phyloP scores from a whole-genome alignment of 495 filamentous ascomycete species.

The Copromyces sp. region DNA sequence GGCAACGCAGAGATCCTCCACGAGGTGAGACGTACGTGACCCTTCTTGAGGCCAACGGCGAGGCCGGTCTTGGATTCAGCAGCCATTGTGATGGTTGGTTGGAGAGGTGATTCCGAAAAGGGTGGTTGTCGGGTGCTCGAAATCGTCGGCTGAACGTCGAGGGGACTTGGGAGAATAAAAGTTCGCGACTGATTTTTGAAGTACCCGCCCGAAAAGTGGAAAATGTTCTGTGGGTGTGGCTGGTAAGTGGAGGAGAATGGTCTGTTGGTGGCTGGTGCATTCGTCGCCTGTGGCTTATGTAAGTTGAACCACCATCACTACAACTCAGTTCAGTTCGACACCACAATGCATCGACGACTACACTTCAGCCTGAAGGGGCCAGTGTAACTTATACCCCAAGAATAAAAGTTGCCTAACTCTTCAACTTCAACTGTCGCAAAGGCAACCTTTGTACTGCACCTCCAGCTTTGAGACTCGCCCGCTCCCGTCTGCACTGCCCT shows the following conservation, averaged over 20 bases:
- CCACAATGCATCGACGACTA: neutral
- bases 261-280: neutral
- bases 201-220: neutral
- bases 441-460: neutral
- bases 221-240: constrained; percentile 16
- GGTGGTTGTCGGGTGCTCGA: constrained; percentile 14
- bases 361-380: neutral
- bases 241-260: neutral
- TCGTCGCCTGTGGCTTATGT: neutral
- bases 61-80: constrained; percentile 55
- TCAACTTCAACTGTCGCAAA: neutral
- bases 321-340: neutral
- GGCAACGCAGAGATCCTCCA: constrained; percentile 49
- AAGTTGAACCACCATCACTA: neutral
- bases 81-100: constrained; percentile 22
- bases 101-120: constrained; percentile 5
- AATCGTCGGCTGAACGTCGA: constrained; percentile 10
- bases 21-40: constrained; percentile 69
- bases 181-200: constrained; percentile 8
- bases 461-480: neutral
- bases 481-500: neutral
- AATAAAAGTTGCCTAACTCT: neutral
- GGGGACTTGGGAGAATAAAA: constrained; percentile 12
- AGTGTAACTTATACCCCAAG: neutral
- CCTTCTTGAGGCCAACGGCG: constrained; percentile 74